A percentile compares a stretch with the other conserved stretches of the same genome.
These are phyloP conservation scores for Fonsecaea pugnacius DNA, from an alignment of 2,329 filamentous ascomycete genomes.

Conservation along the genomic window DNA sequence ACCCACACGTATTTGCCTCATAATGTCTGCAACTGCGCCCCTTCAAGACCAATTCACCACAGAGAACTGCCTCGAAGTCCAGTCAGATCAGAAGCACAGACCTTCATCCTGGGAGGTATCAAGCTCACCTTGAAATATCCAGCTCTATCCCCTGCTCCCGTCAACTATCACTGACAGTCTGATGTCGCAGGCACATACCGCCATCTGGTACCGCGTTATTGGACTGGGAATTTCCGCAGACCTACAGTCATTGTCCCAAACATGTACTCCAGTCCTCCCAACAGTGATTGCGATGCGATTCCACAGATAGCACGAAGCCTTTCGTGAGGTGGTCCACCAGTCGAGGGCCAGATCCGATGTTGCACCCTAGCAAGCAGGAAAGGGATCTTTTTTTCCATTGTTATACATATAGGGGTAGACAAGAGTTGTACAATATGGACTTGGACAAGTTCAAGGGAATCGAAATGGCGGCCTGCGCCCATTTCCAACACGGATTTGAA, in stretches of 20 bases:
- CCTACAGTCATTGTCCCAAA: neutral
- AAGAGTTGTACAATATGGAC: conserved; percentile 18
- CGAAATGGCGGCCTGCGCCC: conserved; percentile 23
- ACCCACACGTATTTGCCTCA: conserved; percentile 3
- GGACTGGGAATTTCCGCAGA: neutral
- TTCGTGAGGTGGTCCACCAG: neutral
- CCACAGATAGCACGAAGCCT: neutral
- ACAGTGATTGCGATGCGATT: neutral
- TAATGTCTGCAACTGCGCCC: conserved; percentile 19
- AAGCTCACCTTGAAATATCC: conserved; percentile 5
- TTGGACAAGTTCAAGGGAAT: conserved; percentile 7
- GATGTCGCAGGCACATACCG: neutral
- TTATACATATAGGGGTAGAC: conserved; percentile 15
- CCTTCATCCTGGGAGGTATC: neutral
- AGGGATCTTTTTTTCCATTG: neutral
- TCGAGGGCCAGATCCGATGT: neutral
- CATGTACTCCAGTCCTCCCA: neutral
- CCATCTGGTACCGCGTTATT: neutral
- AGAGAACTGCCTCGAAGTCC: neutral
- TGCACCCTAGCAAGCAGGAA: neutral
- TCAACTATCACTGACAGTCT: neutral
- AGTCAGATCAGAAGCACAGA: neutral
- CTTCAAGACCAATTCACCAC: neutral
- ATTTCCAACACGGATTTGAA: conserved; percentile 11
- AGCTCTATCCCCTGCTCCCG: neutral